Conservation (phyloP, 2,329 filamentous ascomycete genomes). For the Beauveria sp. region DNA sequence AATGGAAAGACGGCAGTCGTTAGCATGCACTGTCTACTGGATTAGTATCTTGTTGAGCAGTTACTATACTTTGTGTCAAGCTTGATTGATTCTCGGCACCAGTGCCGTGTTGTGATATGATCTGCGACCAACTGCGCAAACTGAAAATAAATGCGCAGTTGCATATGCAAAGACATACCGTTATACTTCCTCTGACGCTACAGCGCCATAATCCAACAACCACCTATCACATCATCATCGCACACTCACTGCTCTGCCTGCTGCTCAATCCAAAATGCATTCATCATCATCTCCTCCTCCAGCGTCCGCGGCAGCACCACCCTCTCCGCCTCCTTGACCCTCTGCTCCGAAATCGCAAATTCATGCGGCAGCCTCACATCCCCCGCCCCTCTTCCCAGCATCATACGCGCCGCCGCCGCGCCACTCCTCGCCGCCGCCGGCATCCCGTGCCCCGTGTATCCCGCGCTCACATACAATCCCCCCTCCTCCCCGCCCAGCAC, state of each 20-base stretch:
- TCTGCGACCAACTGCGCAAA: no score
- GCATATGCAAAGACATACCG: no score
- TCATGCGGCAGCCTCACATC: constrained; percentile 36
- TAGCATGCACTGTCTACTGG: no score
- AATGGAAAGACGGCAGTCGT: background rate
- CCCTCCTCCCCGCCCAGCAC: constrained; percentile 32
- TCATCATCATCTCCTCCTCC: constrained; percentile 9
- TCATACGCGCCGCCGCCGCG: constrained; percentile 54
- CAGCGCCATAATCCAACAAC: no score
- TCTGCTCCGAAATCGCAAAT: constrained; percentile 31
- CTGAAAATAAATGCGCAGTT: no score
- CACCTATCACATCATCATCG: no score
- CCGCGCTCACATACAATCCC: constrained; percentile 56
- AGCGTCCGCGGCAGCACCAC: background rate
- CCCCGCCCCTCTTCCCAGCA: constrained; percentile 33
- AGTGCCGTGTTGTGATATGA: no score
- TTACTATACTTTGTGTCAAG: no score
- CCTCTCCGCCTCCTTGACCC: constrained; percentile 15
- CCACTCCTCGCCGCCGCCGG: constrained; percentile 62
- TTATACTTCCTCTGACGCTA: no score
- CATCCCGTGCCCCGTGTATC: constrained; percentile 72
- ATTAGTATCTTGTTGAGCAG: no score
- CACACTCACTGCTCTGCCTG: background rate
- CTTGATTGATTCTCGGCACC: no score
- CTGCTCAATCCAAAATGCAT: constrained; percentile 3